phyloP scores from a whole-genome alignment of 208 protist genomes.

The Vickermania spadyakhi region DNA sequence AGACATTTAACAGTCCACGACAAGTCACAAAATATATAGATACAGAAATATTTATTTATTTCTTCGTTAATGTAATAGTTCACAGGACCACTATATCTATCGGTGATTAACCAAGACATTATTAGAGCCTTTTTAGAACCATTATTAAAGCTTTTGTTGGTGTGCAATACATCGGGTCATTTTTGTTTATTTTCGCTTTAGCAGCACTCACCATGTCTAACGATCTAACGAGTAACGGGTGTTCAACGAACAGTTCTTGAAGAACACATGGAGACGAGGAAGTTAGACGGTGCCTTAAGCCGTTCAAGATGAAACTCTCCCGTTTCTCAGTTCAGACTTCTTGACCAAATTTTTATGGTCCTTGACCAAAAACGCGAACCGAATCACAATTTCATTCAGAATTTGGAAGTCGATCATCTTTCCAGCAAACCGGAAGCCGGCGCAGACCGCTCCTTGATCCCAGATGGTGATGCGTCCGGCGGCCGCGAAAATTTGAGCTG shows the following conservation, averaged over 20 bases:
- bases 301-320: background rate
- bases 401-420: constrained; percentile 84
- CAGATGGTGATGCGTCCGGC: constrained; percentile 76
- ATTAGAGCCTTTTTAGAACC: no score
- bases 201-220: no score
- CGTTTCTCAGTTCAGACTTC: constrained; percentile 35
- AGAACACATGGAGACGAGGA: background rate
- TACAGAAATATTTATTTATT: no score
- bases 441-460: constrained; percentile 72
- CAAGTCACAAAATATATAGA: no score
- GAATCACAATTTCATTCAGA: constrained; percentile 69
- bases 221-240: no score
- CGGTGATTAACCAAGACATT: no score
- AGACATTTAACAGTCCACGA: no score
- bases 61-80: no score
- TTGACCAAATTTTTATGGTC: constrained; percentile 52
- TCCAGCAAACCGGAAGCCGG: constrained; percentile 58
- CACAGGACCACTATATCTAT: no score
- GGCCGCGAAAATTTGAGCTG: constrained; percentile 72
- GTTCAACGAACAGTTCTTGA: background rate
- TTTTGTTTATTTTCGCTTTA: no score
- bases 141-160: no score
- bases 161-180: no score
- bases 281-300: background rate
- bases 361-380: constrained; percentile 58